Evolutionary conservation across 257 asterid genomes (phyloP), one percentile per base, ranked within the genome.

Genomic region (Solanum gandarillasii): DNA sequence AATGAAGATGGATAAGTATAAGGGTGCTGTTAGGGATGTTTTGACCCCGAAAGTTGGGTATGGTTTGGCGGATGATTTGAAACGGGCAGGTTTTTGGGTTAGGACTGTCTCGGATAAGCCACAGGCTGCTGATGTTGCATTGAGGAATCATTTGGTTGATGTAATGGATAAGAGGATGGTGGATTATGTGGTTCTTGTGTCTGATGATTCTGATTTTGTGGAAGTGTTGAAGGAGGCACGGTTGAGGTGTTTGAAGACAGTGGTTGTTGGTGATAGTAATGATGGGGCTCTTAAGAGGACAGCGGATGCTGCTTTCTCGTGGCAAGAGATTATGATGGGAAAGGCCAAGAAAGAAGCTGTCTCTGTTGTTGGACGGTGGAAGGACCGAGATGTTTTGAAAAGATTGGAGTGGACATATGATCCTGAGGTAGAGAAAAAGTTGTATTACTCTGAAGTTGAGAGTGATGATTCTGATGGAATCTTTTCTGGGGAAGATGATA

Each of bases 61-160:
- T 55, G 95, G 98, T 87, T 91, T 95, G 91, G 98, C 90, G 2
- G 96, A 94, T 84, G 99, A 95, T 90, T 74, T 96, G 85, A 93
- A 93, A 91, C 93, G 98, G 36, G 98, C 98, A 0, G 99, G 99
- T 65, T 96, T 94, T 91, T 92, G 98, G 98, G 98, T 95, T 20
- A 91, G 92, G 90, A 83, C 89, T 16, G 98, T 96, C 41, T 89
- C 95, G 21, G 94, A 94, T 89, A 91, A 93, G 89, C 98, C 96
- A 7, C 98, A 94, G 83, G 99, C 96, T 2, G 95, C 96, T 87
- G 99, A 95, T 75, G 85, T 91, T 82, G 98, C 94, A 2, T 71
- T 97, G 92, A 93, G 96, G 88, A 87, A 88, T 29, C 95, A 92
- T 70, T 92, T 97, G 93, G 94, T 93, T 90, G 94, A 95, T 90